Evolutionary conservation across 345 rosid genomes (phyloP).

Genomic region (Firmiana major): DNA sequence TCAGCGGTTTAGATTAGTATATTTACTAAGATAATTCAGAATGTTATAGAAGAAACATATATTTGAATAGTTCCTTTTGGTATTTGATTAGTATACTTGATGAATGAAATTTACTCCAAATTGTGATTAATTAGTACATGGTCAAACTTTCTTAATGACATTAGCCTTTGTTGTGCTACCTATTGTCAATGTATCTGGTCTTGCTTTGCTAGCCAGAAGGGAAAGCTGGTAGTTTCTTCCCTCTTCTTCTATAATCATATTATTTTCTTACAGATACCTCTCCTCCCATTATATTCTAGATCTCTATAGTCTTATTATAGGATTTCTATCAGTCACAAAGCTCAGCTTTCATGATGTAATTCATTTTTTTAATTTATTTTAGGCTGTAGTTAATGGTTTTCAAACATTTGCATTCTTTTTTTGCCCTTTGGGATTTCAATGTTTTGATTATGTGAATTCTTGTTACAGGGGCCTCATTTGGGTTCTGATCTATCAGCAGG

Average conservation of each 20-base stretch:
- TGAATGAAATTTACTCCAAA: neutral
- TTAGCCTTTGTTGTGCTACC: neutral
- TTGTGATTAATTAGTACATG: neutral
- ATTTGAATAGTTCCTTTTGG: neutral
- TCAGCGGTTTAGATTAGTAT: neutral
- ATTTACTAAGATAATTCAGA: neutral
- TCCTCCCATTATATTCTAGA: neutral
- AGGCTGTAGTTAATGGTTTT: neutral
- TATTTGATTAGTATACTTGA: neutral
- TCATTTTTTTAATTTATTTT: neutral
- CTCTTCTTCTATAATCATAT: neutral
- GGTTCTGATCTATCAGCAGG: slow-evolving; percentile 37
- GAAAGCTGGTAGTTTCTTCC: neutral
- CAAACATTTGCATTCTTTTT: neutral
- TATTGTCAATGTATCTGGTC: neutral
- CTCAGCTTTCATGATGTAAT: neutral
- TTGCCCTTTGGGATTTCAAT: neutral
- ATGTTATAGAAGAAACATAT: neutral
- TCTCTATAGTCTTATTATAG: neutral
- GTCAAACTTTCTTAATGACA: neutral
- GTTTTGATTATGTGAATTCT: slow-evolving; percentile 10
- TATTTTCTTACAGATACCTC: neutral
- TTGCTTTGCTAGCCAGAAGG: neutral
- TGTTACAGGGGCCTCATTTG: slow-evolving; percentile 31
- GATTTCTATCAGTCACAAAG: neutral